Evolutionary conservation across 2,329 filamentous ascomycete genomes (phyloP).

Genomic region (Paracamarosporium sp.): DNA sequence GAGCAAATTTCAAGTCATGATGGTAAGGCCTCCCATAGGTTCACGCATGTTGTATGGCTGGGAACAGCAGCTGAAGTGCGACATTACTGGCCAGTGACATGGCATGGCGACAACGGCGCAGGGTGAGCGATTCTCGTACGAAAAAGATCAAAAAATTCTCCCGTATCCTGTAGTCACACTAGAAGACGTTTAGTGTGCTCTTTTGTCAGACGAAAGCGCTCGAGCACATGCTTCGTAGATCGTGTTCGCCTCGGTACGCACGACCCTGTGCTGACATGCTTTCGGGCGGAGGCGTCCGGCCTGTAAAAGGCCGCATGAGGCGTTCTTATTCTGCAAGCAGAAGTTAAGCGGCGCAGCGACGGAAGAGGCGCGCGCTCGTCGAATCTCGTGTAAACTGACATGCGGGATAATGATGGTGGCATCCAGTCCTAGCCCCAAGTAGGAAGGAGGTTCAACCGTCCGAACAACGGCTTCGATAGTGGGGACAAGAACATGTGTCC

Average conservation of each 20-base stretch:
- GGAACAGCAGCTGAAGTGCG: no score
- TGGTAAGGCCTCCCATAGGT: no score
- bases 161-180: background rate
- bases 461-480: conserved; percentile 1
- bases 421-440: conserved; percentile 12
- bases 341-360: background rate
- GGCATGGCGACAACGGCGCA: background rate
- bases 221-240: background rate
- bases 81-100: no score
- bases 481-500: conserved; percentile 3
- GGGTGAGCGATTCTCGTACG: background rate
- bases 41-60: no score
- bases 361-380: conserved; percentile 13
- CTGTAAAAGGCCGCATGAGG: background rate
- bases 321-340: background rate
- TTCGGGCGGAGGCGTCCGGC: background rate
- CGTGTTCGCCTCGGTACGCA: background rate
- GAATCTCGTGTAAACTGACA: conserved; percentile 7
- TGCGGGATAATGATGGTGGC: conserved; percentile 16
- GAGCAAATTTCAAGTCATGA: no score
- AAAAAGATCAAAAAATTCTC: background rate
- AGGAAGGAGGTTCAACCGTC: conserved; percentile 15
- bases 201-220: background rate
- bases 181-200: background rate
- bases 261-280: background rate